Percentiles rank a stretch among this genome's conserved stretches.
Conservation (phyloP, 331 rosid species). For the Malus hybrid region DNA sequence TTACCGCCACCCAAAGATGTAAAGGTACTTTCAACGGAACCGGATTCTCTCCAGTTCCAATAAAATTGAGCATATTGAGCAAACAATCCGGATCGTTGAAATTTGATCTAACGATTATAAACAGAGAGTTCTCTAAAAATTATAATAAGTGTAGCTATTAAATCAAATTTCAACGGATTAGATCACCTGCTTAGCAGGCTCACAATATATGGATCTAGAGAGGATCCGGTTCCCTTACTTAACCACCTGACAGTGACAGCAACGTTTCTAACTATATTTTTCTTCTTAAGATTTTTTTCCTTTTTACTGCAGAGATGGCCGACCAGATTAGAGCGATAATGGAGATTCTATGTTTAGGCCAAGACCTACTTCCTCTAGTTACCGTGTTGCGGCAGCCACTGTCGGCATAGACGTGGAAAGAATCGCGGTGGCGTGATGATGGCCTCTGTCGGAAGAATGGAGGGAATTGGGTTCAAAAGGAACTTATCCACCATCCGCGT, state of each 20-base stretch:
- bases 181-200: accelerated
- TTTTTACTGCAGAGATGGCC: background rate
- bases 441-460: background rate
- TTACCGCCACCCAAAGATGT: constrained; percentile 35
- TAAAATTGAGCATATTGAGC: too few species aligned
- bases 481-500: constrained; percentile 33
- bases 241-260: constrained; percentile 25
- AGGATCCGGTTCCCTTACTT: background rate
- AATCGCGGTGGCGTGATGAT: background rate
- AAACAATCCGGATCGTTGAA: accelerated
- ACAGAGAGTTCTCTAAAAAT: accelerated
- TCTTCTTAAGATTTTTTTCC: background rate
- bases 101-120: too few species aligned
- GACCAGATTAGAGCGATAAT: too few species aligned
- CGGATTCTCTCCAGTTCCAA: accelerated
- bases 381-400: constrained; percentile 32
- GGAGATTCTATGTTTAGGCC: too few species aligned
- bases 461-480: constrained; percentile 15
- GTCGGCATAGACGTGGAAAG: constrained; percentile 4
- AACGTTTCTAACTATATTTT: constrained; percentile 6
- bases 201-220: accelerated
- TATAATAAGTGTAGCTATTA: accelerated
- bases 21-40: background rate
- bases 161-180: accelerated
- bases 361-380: background rate